These are phyloP conservation scores for Cryptococcus maquisensis DNA, from an alignment of 1,284 basidiomycete species.

Conservation along the genomic window DNA sequence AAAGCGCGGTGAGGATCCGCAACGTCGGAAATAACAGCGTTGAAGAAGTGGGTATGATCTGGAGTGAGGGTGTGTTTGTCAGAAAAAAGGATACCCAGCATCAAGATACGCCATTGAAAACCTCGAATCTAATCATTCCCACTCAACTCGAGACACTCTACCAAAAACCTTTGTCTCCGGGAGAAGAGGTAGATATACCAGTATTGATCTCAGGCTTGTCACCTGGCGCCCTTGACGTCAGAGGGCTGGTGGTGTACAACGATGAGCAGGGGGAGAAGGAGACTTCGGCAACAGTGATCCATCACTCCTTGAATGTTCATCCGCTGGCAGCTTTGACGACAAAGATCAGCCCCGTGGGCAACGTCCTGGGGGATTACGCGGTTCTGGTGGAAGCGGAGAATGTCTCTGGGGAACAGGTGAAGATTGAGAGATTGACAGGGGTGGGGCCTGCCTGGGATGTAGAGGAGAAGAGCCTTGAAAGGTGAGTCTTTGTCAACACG, in stretches of 20 bases:
- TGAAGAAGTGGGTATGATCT: constrained; percentile 32
- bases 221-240: constrained; percentile 23
- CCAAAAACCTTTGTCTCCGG: constrained; percentile 19
- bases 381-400: constrained; percentile 8
- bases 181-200: constrained; percentile 18
- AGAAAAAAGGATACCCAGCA: constrained; percentile 16
- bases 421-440: constrained; percentile 2
- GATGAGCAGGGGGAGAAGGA: constrained; percentile 14
- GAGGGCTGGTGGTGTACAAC: constrained; percentile 24
- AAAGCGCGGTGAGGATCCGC: constrained; percentile 24
- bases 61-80: constrained; percentile 27
- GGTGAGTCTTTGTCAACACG: no score
- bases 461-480: not conserved
- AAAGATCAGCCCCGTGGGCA: constrained; percentile 1
- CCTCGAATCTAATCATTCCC: constrained; percentile 25
- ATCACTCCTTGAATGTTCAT: constrained; percentile 16
- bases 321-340: constrained; percentile 14
- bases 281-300: constrained; percentile 10
- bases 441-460: constrained; percentile 7
- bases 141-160: constrained; percentile 15
- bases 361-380: not conserved
- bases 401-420: constrained; percentile 1
- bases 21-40: constrained; percentile 40
- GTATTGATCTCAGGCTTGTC: constrained; percentile 18
- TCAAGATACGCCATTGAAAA: constrained; percentile 13